Conservation (phyloP, 345 rosid genomes). For the Rhodomyrtus tomentosa region DNA sequence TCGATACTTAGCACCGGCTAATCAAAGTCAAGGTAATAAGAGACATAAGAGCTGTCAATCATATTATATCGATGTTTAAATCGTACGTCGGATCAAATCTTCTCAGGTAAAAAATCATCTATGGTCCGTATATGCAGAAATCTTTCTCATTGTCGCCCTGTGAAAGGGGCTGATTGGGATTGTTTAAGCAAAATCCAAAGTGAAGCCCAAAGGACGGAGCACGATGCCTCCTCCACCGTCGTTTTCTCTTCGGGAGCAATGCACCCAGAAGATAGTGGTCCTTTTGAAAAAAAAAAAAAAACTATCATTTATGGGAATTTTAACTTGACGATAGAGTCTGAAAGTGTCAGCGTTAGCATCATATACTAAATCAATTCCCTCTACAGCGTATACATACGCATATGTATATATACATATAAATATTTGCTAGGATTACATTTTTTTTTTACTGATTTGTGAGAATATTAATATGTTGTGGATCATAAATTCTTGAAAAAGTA, state of each 20-base stretch:
- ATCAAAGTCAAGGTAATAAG: not conserved
- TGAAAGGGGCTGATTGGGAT: too few species aligned
- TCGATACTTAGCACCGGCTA: rapidly evolving
- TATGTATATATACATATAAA: too few species aligned
- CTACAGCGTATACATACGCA: not conserved
- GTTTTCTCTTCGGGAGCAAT: not conserved
- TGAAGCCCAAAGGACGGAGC: not conserved
- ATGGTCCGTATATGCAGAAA: too few species aligned
- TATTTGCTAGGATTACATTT: too few species aligned
- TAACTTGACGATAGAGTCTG: not conserved
- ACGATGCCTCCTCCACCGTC: not conserved
- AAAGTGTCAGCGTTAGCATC: not conserved
- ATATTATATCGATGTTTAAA: not conserved
- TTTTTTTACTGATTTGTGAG: too few species aligned
- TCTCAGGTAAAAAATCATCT: not conserved
- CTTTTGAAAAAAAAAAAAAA: too few species aligned
- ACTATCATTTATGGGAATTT: too few species aligned
- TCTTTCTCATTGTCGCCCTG: too few species aligned
- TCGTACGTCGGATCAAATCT: rapidly evolving
- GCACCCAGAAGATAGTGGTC: not conserved
- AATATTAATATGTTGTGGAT: too few species aligned
- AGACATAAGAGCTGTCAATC: not conserved
- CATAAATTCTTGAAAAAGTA: too few species aligned
- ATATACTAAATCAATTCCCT: not conserved
- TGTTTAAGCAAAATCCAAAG: too few species aligned